Conservation (phyloP, 345 rosid species). For the Acer campestre region DNA sequence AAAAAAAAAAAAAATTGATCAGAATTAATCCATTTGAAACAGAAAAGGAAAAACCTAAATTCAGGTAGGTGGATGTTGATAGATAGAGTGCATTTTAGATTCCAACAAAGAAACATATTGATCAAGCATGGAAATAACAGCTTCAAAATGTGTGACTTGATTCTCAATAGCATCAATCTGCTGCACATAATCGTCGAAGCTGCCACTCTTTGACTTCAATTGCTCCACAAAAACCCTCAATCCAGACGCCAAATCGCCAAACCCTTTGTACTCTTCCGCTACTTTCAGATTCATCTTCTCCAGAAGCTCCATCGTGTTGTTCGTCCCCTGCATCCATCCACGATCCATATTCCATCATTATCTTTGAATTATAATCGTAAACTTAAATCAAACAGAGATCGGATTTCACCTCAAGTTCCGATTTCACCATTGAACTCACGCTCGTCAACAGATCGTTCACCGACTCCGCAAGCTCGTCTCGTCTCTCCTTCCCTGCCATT, state of each 20-base stretch:
- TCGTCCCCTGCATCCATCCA: constrained; percentile 56
- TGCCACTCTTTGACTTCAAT: constrained; percentile 61
- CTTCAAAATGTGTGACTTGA: constrained; percentile 80
- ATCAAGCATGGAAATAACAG: constrained; percentile 75
- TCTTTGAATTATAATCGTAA: background rate
- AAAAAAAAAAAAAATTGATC: no score
- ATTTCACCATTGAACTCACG: constrained; percentile 75
- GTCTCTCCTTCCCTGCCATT: constrained; percentile 21
- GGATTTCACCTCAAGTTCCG: constrained; percentile 67
- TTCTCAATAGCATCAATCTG: constrained; percentile 76
- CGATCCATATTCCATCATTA: background rate
- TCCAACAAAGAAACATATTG: constrained; percentile 71
- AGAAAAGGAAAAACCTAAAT: background rate
- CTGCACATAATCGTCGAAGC: constrained; percentile 71
- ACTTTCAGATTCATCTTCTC: constrained; percentile 88
- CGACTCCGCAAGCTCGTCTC: constrained; percentile 69
- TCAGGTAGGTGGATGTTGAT: constrained; percentile 30
- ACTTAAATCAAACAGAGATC: background rate
- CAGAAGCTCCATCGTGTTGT: constrained; percentile 61
- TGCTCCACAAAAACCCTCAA: constrained; percentile 75
- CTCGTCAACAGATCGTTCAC: constrained; percentile 63
- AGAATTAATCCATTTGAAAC: no score
- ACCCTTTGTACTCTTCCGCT: constrained; percentile 64
- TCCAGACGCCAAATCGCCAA: constrained; percentile 82
- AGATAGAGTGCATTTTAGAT: constrained; percentile 55